A percentile compares a stretch with the other conserved stretches of the same genome.
Evolutionary conservation across 768 basidiomycete species (phyloP).

Genomic region (Leccinum disarticulatum): DNA sequence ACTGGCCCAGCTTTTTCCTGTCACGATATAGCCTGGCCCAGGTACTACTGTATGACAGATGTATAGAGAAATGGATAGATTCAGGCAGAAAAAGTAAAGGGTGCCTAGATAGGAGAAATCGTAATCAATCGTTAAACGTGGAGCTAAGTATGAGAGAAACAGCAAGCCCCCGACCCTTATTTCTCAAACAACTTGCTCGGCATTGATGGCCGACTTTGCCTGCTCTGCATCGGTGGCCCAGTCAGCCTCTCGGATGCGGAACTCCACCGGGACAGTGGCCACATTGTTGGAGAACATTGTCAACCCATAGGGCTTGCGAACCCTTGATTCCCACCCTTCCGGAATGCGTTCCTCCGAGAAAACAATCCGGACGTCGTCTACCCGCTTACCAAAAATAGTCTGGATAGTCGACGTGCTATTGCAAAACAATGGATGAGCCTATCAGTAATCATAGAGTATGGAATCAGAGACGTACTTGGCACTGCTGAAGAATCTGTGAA

Average conservation of each 20-base stretch:
- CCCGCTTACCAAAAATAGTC: conserved; percentile 61
- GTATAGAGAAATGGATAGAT: background rate
- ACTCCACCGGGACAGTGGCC: conserved; percentile 8
- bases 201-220: background rate
- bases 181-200: conserved; percentile 4
- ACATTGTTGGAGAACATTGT: conserved; percentile 58
- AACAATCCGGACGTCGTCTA: conserved; percentile 52
- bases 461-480: conserved; percentile 51
- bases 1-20: too few relatives aligned
- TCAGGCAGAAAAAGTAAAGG: background rate
- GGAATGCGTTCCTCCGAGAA: conserved; percentile 72
- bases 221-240: conserved; percentile 7
- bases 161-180: background rate
- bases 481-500: conserved; percentile 64
- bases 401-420: conserved; percentile 63
- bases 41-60: background rate
- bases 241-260: conserved; percentile 18
- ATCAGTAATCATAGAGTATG: background rate
- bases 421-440: background rate
- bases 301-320: conserved; percentile 55
- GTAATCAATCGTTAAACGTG: background rate
- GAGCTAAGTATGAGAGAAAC: background rate
- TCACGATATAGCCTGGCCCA: background rate
- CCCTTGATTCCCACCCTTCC: conserved; percentile 66
- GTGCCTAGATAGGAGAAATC: background rate